Percentiles rank a stretch among this genome's conserved stretches.
Conservation (phyloP, 2,329 filamentous ascomycete genomes). For the Thelonectria blattea region DNA sequence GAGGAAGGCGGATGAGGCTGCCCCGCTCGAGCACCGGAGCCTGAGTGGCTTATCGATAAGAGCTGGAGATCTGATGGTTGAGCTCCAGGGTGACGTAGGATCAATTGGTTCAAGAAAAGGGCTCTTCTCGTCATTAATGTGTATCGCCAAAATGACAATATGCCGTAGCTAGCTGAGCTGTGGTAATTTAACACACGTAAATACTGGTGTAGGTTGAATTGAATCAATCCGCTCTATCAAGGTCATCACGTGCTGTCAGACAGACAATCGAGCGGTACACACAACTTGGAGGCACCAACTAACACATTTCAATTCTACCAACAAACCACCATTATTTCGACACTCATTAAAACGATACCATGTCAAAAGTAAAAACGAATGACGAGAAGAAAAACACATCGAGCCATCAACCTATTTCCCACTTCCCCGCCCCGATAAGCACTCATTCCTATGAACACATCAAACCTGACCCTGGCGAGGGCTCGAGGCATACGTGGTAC, state of each 20-base stretch:
- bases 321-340: not conserved
- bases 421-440: not conserved
- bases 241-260: not conserved
- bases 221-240: not conserved
- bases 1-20: conserved; percentile 22
- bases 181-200: not conserved
- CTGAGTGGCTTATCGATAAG: conserved; percentile 37
- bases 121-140: too few species aligned
- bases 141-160: too few species aligned
- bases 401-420: not conserved
- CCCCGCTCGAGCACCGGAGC: conserved; percentile 31
- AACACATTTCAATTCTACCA: too few species aligned
- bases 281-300: not conserved
- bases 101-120: not conserved
- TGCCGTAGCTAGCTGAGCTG: too few species aligned
- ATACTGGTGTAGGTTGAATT: not conserved
- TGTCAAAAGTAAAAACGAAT: not conserved
- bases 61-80: conserved; percentile 15
- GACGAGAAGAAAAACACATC: not conserved
- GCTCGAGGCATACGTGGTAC: conserved; percentile 28
- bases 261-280: not conserved
- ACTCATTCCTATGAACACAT: not conserved
- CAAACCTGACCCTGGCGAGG: conserved; percentile 22
- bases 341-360: not conserved
- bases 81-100: too few species aligned